These are phyloP conservation scores for Sporothrix pallida DNA, from an alignment of 2,329 filamentous ascomycete species.

Conservation along the genomic window DNA sequence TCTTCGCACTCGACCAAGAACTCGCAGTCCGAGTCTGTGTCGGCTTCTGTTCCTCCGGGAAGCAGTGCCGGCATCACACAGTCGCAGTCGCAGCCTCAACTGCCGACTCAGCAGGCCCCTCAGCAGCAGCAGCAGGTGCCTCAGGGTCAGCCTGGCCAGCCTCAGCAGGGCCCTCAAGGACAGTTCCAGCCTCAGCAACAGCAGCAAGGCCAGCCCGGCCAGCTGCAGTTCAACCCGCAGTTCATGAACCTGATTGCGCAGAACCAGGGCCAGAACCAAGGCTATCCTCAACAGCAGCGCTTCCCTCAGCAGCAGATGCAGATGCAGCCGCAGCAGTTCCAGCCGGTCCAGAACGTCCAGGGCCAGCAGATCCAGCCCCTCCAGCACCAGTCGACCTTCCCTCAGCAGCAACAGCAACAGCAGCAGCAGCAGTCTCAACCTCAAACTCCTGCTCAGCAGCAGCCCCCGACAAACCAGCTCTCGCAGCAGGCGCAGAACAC, in stretches of 20 bases:
- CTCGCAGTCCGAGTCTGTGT: neutral
- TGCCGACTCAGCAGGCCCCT: neutral
- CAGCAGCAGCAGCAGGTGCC: no score
- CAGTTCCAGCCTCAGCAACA: neutral
- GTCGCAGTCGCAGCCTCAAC: constrained; percentile 16
- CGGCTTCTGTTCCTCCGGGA: neutral
- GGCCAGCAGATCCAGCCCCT: neutral
- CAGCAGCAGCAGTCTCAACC: neutral
- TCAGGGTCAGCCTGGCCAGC: neutral
- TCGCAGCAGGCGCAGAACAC: neutral
- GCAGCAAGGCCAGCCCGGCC: constrained; percentile 1
- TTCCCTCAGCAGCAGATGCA: neutral
- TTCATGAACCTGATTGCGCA: neutral
- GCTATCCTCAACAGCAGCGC: neutral
- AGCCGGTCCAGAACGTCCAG: neutral
- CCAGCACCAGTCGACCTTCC: constrained; percentile 3
- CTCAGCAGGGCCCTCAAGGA: neutral
- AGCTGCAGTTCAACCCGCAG: constrained; percentile 9
- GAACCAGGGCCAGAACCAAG: neutral
- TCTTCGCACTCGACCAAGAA: constrained; percentile 31
- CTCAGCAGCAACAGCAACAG: constrained; percentile 19
- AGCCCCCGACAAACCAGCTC: neutral
- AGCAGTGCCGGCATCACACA: neutral
- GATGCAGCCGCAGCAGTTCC: neutral
- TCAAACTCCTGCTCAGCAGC: constrained; percentile 6